Evolutionary conservation across 176 grass and related monocot genomes (phyloP), one percentile per base, ranked within the genome.

Genomic region (Dendrocalamus sinicus): DNA sequence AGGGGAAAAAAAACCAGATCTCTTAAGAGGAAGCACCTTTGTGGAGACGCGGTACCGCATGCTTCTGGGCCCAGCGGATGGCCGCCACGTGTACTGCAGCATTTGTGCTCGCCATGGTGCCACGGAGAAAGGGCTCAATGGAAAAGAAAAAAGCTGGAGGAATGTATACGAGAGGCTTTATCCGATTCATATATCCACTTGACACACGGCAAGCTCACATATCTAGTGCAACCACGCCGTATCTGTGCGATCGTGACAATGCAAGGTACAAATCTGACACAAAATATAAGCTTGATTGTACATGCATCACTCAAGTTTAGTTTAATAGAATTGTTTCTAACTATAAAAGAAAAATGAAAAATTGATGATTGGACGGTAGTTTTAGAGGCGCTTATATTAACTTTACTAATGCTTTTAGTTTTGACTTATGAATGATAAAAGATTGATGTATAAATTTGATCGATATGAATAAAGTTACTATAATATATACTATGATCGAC

Each of bases 41-140:
- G 43, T 45, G 43, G 17, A 12, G 40, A 64, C 51, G 63, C 15
- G 12, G 26, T 43, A 30, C 41, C 32, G 81, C 37, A 30, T 8
- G 5, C 26, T 79, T 89, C 87, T 66, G 74, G 75, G n/a, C 23
- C 82, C 77, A 89, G 15, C 39, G 22, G 83, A 86, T 86, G 10
- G 54, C 28, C 17, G 53, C 62, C 88, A 77, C 78, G 72, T 85
- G 62, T 81, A 15, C 12, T 7, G 23, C 83, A 22, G 15, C 79
- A 75, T 52, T 85, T 75, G 76, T 81, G 82, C 82, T 83, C 14
- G 32, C 58, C 79, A 86, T 86, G 78, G 72, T 90, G 72, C 46
- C 35, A 22, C 51, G 55, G 64, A 66, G 67, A 75, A 45, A 54
- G 35, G 30, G 16, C 9, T 48, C 3, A 12, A 63, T 28, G 39